A percentile compares a stretch with the other conserved stretches of the same genome.
Conservation (phyloP, 768 basidiomycete genomes). For the Collybiopsis luxurians region DNA sequence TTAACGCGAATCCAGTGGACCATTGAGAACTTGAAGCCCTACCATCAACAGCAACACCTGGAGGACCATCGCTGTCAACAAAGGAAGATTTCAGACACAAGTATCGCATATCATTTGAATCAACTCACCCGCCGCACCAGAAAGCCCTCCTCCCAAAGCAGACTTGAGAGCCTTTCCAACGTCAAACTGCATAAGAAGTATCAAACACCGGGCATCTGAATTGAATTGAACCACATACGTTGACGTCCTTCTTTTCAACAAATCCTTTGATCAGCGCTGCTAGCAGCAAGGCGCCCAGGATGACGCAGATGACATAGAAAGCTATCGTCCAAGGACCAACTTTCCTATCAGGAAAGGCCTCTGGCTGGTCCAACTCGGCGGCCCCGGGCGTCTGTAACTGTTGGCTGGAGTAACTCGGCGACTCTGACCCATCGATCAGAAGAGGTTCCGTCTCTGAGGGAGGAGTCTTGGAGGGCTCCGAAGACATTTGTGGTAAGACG, state of each 20-base stretch:
- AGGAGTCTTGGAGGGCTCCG: constrained; percentile 2
- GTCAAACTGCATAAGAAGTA: constrained; percentile 63
- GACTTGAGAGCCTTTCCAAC: constrained; percentile 69
- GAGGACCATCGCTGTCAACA: constrained; percentile 83
- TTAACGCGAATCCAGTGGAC: background rate
- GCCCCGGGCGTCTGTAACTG: background rate
- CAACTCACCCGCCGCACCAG: constrained; percentile 73
- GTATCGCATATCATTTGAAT: background rate
- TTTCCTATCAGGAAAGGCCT: background rate
- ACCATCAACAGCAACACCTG: constrained; percentile 90
- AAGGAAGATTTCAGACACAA: background rate
- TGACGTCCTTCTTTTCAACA: constrained; percentile 63
- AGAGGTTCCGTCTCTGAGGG: constrained; percentile 7
- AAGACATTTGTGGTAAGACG: background rate
- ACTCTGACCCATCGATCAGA: background rate
- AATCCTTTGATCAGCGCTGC: constrained; percentile 64
- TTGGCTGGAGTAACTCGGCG: background rate
- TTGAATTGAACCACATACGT: constrained; percentile 52
- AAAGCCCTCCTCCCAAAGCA: constrained; percentile 88
- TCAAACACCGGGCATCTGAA: constrained; percentile 4
- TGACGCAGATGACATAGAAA: background rate
- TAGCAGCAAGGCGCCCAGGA: background rate
- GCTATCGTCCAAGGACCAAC: background rate
- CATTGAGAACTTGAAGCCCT: constrained; percentile 16
- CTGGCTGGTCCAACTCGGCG: constrained; percentile 6